Conservation (phyloP, 495 filamentous ascomycete species). For the Penicillium simplicissimum region DNA sequence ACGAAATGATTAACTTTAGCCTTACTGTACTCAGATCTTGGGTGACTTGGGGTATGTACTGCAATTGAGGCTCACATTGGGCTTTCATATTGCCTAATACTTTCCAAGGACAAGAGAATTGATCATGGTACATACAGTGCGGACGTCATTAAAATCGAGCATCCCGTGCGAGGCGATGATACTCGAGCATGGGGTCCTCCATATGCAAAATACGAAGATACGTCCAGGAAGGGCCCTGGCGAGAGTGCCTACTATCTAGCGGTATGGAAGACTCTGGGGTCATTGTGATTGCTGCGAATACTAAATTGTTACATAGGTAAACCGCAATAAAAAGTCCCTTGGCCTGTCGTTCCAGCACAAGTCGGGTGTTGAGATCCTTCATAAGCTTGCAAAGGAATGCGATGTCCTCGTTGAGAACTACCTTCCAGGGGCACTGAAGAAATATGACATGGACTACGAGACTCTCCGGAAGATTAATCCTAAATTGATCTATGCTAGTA, state of each 20-base stretch:
- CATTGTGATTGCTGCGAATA: constrained; percentile 1
- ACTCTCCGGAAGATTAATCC: constrained; percentile 81
- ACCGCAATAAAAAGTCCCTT: constrained; percentile 95
- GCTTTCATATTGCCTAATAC: background rate
- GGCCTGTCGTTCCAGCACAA: constrained; percentile 86
- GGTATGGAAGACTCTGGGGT: constrained; percentile 48
- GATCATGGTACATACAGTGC: constrained; percentile 56
- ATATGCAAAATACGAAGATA: constrained; percentile 73
- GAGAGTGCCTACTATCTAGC: constrained; percentile 94
- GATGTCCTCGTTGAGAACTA: constrained; percentile 98
- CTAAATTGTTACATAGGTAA: constrained; percentile 59
- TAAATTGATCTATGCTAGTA: constrained; percentile 64
- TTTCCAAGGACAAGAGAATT: background rate
- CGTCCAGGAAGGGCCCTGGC: constrained; percentile 67
- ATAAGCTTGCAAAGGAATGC: constrained; percentile 77
- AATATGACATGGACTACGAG: constrained; percentile 86
- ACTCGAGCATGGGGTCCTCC: constrained; percentile 96
- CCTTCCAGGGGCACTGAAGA: constrained; percentile 84
- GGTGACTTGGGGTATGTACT: constrained; percentile 85
- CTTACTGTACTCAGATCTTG: constrained; percentile 95
- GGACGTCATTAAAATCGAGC: constrained; percentile 96
- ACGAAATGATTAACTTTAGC: constrained; percentile 53
- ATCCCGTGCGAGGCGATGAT: constrained; percentile 88
- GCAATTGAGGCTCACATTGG: constrained; percentile 9
- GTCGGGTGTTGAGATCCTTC: constrained; percentile 80